A percentile compares a stretch with the other conserved stretches of the same genome.
Conservation (phyloP, 2,329 filamentous ascomycete species). For the Fusarium lateritium region DNA sequence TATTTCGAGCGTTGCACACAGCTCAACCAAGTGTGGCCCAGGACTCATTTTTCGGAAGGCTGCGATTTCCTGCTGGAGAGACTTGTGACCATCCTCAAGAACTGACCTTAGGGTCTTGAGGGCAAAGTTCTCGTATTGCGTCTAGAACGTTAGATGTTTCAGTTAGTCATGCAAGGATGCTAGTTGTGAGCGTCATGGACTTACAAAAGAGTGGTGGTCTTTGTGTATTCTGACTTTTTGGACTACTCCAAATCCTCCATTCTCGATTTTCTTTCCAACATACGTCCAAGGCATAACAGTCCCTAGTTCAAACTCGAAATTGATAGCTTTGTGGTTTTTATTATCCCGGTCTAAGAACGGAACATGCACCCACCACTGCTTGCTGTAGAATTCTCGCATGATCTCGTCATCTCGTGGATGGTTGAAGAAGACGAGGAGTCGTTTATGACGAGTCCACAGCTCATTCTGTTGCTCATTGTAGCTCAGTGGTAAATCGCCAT, state of each 20-base stretch:
- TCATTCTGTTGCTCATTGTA: background rate
- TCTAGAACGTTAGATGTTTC: no score
- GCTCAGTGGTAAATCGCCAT: conserved; percentile 1
- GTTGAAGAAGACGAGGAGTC: background rate
- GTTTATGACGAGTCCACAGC: background rate
- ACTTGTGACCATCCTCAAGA: no score
- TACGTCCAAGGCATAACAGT: conserved; percentile 7
- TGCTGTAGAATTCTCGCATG: background rate
- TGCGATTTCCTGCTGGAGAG: background rate
- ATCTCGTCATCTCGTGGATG: background rate
- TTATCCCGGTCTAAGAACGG: background rate
- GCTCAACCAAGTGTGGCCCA: background rate
- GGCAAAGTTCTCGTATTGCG: no score
- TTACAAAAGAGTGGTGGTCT: conserved; percentile 10
- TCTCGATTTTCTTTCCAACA: accelerated
- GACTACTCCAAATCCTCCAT: background rate
- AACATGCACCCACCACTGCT: conserved; percentile 1
- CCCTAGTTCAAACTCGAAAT: background rate
- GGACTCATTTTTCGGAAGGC: background rate
- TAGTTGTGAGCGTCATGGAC: no score
- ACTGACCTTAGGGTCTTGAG: background rate
- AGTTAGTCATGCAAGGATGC: no score
- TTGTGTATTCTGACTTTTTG: background rate
- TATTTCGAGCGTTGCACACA: conserved; percentile 4
- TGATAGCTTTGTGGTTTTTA: background rate